Percentiles rank a stretch among this genome's conserved stretches.
These are phyloP conservation scores for Candida sp. DNA, from an alignment of 1,139 yeast genomes.

Conservation along the genomic window DNA sequence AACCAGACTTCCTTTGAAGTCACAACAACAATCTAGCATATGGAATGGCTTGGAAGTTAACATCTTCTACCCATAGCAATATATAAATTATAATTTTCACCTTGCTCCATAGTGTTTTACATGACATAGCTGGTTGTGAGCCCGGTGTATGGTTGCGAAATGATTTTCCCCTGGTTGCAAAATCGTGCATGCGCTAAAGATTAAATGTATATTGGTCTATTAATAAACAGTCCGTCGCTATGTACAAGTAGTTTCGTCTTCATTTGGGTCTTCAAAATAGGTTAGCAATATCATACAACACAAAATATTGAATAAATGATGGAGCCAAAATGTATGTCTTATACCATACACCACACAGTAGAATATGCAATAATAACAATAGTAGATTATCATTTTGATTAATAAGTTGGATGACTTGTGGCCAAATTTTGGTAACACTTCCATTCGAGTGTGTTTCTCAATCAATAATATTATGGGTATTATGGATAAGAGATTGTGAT, in stretches of 20 bases:
- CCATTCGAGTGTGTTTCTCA: conserved; percentile 33
- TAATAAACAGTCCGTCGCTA: neutral
- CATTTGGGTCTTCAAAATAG: conserved; percentile 1
- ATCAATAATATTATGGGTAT: conserved; percentile 57
- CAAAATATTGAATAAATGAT: conserved; percentile 58
- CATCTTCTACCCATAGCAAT: neutral
- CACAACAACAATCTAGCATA: neutral
- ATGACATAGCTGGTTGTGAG: neutral
- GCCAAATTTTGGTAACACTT: conserved; percentile 11
- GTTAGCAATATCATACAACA: conserved; percentile 33
- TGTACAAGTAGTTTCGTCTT: neutral
- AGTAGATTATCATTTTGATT: conserved; percentile 13
- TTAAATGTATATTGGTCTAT: too few species aligned
- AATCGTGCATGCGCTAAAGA: neutral
- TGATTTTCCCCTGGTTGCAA: neutral
- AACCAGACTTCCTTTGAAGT: neutral
- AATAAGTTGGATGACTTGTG: conserved; percentile 12
- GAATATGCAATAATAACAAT: conserved; percentile 43
- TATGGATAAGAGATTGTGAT: conserved; percentile 67
- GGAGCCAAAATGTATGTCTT: conserved; percentile 68
- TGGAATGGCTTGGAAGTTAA: neutral
- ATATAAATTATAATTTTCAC: too few species aligned
- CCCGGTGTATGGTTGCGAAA: neutral
- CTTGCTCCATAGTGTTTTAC: neutral
- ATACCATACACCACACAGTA: conserved; percentile 64